These are phyloP conservation scores for Trichoderma brevicompactum DNA, from an alignment of 2,329 filamentous ascomycete species.

Conservation along the genomic window DNA sequence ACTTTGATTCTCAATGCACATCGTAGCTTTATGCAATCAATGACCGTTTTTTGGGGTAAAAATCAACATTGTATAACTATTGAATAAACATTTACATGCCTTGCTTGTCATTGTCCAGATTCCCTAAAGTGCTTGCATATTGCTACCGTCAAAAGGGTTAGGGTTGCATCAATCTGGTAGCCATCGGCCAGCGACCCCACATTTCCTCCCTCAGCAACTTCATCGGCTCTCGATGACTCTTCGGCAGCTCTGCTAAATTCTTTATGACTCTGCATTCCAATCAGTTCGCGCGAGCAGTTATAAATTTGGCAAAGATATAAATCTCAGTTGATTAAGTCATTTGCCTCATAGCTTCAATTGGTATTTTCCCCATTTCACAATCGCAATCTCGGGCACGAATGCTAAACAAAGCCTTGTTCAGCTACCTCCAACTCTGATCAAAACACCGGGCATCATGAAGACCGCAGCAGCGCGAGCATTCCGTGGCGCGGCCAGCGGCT, in stretches of 20 bases:
- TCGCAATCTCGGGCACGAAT: neutral
- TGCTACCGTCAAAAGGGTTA: neutral
- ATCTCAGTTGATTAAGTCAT: neutral
- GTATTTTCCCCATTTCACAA: neutral
- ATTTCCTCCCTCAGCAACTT: neutral
- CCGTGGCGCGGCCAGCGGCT: constrained; percentile 42
- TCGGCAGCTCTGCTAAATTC: neutral
- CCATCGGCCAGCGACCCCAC: neutral
- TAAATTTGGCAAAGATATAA: neutral
- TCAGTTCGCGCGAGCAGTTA: neutral
- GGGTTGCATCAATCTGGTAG: constrained; percentile 4
- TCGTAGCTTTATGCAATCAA: too few species aligned
- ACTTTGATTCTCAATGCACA: too few species aligned
- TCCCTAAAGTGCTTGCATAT: neutral
- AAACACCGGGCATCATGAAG: constrained; percentile 38
- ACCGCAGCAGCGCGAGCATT: constrained; percentile 41
- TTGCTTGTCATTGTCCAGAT: neutral
- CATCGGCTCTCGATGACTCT: constrained; percentile 23
- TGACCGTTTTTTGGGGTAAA: too few species aligned
- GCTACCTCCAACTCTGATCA: neutral
- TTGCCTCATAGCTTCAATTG: neutral
- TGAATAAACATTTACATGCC: neutral
- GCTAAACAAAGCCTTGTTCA: neutral
- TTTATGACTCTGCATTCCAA: constrained; percentile 7
- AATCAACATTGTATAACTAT: neutral